Conservation (phyloP, 345 rosid genomes). For the rapeseed (Brassica napus) region Da-Ae NC_063444.1:40738501-40739000, state of each 20-base stretch:
- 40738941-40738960: conserved; percentile 3
- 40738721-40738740: conserved; percentile 28
- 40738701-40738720: conserved; percentile 30
- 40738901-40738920: neutral
- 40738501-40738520: neutral
- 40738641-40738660: conserved; percentile 34
- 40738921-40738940: neutral
- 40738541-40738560: neutral
- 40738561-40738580: neutral
- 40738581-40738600: conserved; percentile 24
- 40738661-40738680: conserved; percentile 30
- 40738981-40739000: neutral
- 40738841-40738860: neutral
- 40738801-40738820: neutral
- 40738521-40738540: neutral
- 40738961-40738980: neutral
- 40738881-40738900: neutral
- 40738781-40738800: neutral
- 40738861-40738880: neutral
- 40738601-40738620: conserved; percentile 27
- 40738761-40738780: neutral
- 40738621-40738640: conserved; percentile 28
- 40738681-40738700: conserved; percentile 1
- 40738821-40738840: neutral
- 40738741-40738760: neutral